Evolutionary conservation across 2,329 filamentous ascomycete species (phyloP).

Genomic region (Colletotrichum godetiae): DNA sequence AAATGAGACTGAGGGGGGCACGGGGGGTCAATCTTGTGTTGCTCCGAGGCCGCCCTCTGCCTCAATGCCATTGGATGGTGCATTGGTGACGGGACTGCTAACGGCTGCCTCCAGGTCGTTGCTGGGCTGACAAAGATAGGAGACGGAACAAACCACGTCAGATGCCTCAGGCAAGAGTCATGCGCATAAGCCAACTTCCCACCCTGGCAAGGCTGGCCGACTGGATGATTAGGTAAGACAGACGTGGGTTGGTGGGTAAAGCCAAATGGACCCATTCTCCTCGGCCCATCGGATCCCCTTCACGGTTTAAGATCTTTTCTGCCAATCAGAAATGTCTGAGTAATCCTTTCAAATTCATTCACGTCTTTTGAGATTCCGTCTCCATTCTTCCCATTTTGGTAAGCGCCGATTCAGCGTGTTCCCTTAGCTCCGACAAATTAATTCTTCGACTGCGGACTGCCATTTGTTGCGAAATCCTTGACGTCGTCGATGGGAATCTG

Average conservation of each 20-base stretch:
- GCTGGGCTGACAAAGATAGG: not conserved
- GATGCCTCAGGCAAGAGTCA: conserved; percentile 5
- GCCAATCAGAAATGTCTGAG: not conserved
- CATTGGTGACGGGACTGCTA: not conserved
- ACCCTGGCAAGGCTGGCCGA: too few species aligned
- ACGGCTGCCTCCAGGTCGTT: not conserved
- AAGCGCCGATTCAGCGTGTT: conserved; percentile 9
- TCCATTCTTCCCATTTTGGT: not conserved
- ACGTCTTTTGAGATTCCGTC: not conserved
- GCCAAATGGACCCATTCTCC: not conserved
- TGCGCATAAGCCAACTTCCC: not conserved
- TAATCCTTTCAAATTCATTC: conserved; percentile 1
- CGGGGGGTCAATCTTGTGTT: not conserved
- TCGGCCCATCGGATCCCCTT: not conserved
- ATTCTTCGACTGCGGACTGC: conserved; percentile 18
- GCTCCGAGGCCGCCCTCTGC: not conserved
- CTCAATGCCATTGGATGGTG: too few species aligned
- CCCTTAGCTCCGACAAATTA: conserved; percentile 1
- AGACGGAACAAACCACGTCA: not conserved
- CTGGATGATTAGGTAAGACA: too few species aligned
- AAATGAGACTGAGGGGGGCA: not conserved
- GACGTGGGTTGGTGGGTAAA: too few species aligned
- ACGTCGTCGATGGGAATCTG: conserved; percentile 29
- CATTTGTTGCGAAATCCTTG: conserved; percentile 29
- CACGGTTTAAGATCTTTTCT: not conserved